Percentiles rank a stretch among this genome's conserved stretches.
Evolutionary conservation across 1,284 basidiomycete species (phyloP).

Genomic region (Schizophyllum amplum): DNA sequence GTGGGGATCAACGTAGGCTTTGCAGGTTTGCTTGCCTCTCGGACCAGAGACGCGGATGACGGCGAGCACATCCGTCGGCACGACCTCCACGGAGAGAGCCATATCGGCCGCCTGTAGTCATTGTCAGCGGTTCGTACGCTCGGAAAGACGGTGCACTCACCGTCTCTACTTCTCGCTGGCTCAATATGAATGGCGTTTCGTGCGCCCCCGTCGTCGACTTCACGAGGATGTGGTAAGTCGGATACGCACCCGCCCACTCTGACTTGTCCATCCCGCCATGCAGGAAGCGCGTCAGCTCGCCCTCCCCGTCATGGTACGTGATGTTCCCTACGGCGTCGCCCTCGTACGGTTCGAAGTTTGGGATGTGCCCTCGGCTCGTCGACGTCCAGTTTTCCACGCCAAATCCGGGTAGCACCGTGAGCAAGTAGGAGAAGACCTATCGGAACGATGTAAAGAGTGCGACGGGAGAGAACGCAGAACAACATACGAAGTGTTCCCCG

Average conservation of each 20-base stretch:
- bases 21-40: not conserved
- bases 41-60: not conserved
- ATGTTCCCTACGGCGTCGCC: conserved; percentile 2
- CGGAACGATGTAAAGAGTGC: not conserved
- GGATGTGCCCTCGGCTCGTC: conserved; percentile 1
- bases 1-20: not conserved
- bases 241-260: conserved; percentile 1
- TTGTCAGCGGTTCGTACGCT: not conserved
- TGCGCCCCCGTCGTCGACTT: conserved; percentile 3
- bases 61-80: not conserved
- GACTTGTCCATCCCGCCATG: not conserved
- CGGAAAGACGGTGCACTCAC: not conserved
- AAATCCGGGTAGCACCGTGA: conserved; percentile 1
- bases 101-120: not conserved
- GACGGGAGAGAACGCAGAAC: not conserved
- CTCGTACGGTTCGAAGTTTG: conserved; percentile 1
- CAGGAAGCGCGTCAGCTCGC: conserved; percentile 1
- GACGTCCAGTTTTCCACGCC: conserved; percentile 6
- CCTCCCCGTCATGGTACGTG: conserved; percentile 1
- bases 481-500: not conserved
- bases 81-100: not conserved
- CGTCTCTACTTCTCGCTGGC: not conserved
- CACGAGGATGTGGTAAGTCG: conserved; percentile 6
- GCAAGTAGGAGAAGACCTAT: conserved; percentile 3
- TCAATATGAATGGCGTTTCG: conserved; percentile 6